Conservation (phyloP, 768 basidiomycete species). For the Boletellus ananiceps region DNA sequence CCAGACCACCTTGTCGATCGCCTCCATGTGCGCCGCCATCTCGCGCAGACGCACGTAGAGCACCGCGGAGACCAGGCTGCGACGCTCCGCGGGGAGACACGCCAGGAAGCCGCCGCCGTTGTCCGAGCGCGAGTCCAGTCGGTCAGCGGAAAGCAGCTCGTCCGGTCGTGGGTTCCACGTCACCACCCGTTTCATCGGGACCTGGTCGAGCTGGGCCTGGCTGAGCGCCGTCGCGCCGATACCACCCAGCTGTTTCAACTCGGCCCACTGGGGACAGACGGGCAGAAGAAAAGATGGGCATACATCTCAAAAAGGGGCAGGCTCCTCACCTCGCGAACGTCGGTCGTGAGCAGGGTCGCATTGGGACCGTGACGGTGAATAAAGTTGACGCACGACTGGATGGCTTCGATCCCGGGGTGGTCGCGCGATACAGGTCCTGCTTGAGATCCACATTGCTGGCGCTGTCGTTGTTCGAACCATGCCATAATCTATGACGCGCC, state of each 20-base stretch:
- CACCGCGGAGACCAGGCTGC: conserved; percentile 30
- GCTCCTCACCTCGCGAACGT: conserved; percentile 37
- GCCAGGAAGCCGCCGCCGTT: conserved; percentile 26
- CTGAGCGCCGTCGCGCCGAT: conserved; percentile 42
- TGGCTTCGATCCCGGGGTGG: conserved; percentile 44
- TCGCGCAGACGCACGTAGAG: conserved; percentile 33
- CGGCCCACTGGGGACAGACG: conserved; percentile 31
- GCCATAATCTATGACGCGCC: conserved; percentile 35
- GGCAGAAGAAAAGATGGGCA: conserved; percentile 7
- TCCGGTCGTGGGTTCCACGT: conserved; percentile 27
- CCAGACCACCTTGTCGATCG: conserved; percentile 33
- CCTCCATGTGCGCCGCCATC: conserved; percentile 37
- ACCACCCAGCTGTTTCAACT: conserved; percentile 38
- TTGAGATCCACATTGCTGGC: neutral
- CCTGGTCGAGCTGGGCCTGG: conserved; percentile 36
- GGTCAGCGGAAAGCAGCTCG: too few species aligned
- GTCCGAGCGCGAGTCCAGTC: too few species aligned
- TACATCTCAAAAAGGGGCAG: neutral
- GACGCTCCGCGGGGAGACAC: conserved; percentile 34
- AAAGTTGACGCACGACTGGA: conserved; percentile 42
- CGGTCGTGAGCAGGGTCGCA: conserved; percentile 39
- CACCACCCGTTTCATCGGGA: conserved; percentile 28
- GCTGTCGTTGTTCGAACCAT: conserved; percentile 37
- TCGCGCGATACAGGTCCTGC: conserved; percentile 1
- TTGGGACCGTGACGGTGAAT: conserved; percentile 38